These are phyloP conservation scores for Pleurotus ostreatus DNA, from an alignment of 768 basidiomycete genomes.

Conservation along the genomic window DNA sequence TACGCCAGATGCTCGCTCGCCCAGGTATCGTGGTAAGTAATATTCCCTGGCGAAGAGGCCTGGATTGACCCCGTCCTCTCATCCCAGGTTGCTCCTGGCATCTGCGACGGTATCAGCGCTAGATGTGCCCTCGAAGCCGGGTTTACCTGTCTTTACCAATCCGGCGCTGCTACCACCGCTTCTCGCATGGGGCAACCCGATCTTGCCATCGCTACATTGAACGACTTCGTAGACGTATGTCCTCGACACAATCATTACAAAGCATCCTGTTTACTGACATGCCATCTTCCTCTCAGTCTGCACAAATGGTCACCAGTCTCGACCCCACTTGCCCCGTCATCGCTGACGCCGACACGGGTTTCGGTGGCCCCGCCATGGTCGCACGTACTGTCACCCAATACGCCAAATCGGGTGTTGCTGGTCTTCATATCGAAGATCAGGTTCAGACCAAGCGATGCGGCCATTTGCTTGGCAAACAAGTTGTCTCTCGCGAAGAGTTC, in stretches of 20 bases:
- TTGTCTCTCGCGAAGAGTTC: slow-evolving; percentile 74
- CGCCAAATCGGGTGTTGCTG: slow-evolving; percentile 63
- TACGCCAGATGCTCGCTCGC: slow-evolving; percentile 30
- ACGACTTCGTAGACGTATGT: slow-evolving; percentile 63
- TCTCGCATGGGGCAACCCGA: slow-evolving; percentile 76
- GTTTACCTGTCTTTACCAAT: slow-evolving; percentile 76
- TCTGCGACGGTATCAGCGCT: slow-evolving; percentile 77
- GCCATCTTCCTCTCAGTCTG: slow-evolving; percentile 33
- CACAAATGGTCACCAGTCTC: slow-evolving; percentile 63
- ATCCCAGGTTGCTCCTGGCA: slow-evolving; percentile 61
- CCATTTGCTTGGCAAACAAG: slow-evolving; percentile 75
- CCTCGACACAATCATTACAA: neutral
- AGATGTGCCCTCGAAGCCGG: slow-evolving; percentile 76
- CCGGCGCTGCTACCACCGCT: slow-evolving; percentile 76
- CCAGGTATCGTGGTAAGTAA: slow-evolving; percentile 69
- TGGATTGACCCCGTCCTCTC: neutral
- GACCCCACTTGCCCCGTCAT: slow-evolving; percentile 65
- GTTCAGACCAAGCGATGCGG: slow-evolving; percentile 80
- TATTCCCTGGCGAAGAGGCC: neutral
- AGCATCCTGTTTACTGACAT: too few relatives aligned
- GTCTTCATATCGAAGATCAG: slow-evolving; percentile 76
- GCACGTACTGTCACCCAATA: slow-evolving; percentile 74
- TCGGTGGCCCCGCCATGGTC: slow-evolving; percentile 71
- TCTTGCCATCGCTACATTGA: slow-evolving; percentile 70
- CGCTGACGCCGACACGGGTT: slow-evolving; percentile 75